A percentile compares a stretch with the other conserved stretches of the same genome.
phyloP scores from a whole-genome alignment of 257 asterid species.

The Gardenia jasminoides region DNA sequence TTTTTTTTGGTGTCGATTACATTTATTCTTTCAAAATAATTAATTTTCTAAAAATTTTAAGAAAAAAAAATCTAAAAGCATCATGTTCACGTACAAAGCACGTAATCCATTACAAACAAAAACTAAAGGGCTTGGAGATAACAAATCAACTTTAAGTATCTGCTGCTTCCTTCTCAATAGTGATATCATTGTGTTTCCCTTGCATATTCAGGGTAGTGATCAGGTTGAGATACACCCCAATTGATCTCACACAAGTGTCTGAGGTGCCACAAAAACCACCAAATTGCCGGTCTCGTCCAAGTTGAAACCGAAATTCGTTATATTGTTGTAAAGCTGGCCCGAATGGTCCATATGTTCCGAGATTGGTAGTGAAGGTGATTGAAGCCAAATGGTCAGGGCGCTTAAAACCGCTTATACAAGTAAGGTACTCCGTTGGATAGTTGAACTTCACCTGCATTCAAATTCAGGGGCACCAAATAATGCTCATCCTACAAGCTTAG shows the following conservation, averaged over 20 bases:
- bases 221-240: conserved; percentile 44
- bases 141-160: neutral
- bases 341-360: conserved; percentile 38
- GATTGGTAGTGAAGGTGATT: conserved; percentile 41
- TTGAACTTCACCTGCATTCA: conserved; percentile 30
- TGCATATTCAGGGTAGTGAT: neutral
- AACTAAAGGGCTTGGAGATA: neutral
- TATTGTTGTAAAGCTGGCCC: conserved; percentile 12
- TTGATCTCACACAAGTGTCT: conserved; percentile 10
- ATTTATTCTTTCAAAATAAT: too few species aligned
- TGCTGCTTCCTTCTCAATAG: neutral
- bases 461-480: neutral
- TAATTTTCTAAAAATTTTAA: too few species aligned
- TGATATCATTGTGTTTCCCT: neutral
- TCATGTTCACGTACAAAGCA: too few species aligned
- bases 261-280: conserved; percentile 40
- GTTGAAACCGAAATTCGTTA: conserved; percentile 24
- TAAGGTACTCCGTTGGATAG: conserved; percentile 34
- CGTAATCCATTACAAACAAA: too few species aligned
- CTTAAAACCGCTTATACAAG: conserved; percentile 29
- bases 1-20: too few species aligned
- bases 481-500: too few species aligned
- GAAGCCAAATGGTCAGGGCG: conserved; percentile 9
- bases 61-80: too few species aligned
- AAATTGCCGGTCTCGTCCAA: conserved; percentile 36